Conservation (phyloP, 2,329 filamentous ascomycete species). For the Alternaria triticimaculans region DNA sequence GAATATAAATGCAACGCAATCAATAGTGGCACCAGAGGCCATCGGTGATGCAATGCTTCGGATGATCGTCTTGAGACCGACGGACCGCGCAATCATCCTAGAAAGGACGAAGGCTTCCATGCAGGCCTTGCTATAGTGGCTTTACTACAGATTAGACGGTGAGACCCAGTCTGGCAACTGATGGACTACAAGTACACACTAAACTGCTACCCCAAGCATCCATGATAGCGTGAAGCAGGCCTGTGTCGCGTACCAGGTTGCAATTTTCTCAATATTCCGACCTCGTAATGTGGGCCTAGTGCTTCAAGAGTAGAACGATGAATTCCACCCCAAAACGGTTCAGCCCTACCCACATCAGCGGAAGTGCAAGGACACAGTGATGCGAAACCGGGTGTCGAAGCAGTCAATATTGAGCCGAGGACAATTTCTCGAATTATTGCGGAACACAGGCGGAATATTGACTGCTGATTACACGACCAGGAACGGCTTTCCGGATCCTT, state of each 20-base stretch:
- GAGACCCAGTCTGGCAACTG: conserved; percentile 2
- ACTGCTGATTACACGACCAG: conserved; percentile 6
- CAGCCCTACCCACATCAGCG: not conserved
- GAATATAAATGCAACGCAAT: conserved; percentile 14
- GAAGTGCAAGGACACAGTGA: not conserved
- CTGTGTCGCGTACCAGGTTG: conserved; percentile 11
- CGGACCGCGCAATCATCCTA: conserved; percentile 12
- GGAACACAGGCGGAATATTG: not conserved
- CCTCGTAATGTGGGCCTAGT: conserved; percentile 17
- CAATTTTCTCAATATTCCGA: conserved; percentile 20
- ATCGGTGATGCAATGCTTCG: conserved; percentile 18
- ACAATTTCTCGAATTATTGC: not conserved
- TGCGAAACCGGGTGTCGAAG: not conserved
- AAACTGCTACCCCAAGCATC: not conserved
- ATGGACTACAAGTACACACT: not conserved
- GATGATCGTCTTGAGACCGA: conserved; percentile 22
- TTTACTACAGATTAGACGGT: not conserved
- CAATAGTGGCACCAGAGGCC: conserved; percentile 9
- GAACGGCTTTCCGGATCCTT: conserved; percentile 1
- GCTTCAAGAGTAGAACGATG: conserved; percentile 1
- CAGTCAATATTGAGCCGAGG: not conserved
- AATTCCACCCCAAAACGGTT: not conserved
- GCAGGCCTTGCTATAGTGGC: conserved; percentile 5
- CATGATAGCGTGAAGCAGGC: not conserved
- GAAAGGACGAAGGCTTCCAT: conserved; percentile 20